These are phyloP conservation scores for Cordyceps tenuipes DNA, from an alignment of 2,329 filamentous ascomycete species.

Conservation along the genomic window DNA sequence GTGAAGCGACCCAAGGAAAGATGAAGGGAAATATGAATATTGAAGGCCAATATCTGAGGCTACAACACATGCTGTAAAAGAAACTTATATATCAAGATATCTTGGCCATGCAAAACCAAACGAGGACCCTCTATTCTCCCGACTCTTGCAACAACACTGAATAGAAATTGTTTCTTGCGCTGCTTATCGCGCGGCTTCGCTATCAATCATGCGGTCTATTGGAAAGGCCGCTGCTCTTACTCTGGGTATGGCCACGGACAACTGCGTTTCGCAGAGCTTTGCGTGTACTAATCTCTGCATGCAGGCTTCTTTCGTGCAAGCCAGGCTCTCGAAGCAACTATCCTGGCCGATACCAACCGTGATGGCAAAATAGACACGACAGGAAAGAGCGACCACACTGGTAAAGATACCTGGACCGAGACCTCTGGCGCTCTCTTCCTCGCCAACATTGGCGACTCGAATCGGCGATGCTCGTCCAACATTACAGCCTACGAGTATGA, in stretches of 20 bases:
- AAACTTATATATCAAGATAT: too few species aligned
- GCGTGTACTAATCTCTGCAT: background rate
- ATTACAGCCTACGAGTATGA: background rate
- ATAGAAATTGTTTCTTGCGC: too few species aligned
- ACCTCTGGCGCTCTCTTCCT: background rate
- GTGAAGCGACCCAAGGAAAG: too few species aligned
- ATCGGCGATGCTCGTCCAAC: slow-evolving; percentile 1
- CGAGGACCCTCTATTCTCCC: too few species aligned
- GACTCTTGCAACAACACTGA: too few species aligned
- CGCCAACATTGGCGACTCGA: slow-evolving; percentile 6
- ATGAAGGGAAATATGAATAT: too few species aligned
- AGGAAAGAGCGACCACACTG: background rate
- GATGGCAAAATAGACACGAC: slow-evolving; percentile 4
- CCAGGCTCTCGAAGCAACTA: background rate
- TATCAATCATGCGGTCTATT: background rate
- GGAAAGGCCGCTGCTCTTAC: background rate
- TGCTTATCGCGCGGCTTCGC: background rate
- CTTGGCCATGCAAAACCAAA: too few species aligned
- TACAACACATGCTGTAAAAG: too few species aligned
- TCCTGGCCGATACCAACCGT: slow-evolving; percentile 8
- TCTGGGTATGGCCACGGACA: background rate
- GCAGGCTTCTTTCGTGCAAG: background rate
- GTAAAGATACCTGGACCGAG: background rate
- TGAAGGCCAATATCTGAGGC: too few species aligned
- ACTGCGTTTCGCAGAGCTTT: background rate